phyloP scores from a whole-genome alignment of 2,329 filamentous ascomycete species.

The Talaromyces piceae region DNA sequence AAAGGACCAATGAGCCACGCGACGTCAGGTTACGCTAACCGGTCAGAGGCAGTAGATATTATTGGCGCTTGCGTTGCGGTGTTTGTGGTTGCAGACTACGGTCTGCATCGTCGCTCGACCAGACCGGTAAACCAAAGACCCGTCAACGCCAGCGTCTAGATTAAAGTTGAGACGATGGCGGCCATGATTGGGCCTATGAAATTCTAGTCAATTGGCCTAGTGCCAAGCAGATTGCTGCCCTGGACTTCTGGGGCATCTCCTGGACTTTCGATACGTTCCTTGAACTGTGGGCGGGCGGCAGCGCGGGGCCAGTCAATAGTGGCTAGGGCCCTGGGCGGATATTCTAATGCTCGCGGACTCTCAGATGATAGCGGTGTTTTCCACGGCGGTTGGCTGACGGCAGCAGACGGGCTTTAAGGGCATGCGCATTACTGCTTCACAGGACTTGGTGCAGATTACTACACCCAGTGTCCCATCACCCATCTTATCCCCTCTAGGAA shows the following conservation, averaged over 20 bases:
- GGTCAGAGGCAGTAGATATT: background rate
- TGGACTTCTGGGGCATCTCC: no score
- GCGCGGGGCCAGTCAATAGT: background rate
- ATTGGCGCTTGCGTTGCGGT: background rate
- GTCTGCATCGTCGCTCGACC: background rate
- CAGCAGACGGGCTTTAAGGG: background rate
- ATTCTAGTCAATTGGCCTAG: conserved; percentile 1
- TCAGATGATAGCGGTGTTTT: background rate
- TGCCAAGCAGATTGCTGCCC: background rate
- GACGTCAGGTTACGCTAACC: background rate
- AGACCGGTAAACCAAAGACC: background rate
- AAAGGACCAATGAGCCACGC: conserved; percentile 1
- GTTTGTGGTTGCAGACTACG: background rate
- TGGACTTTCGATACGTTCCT: no score
- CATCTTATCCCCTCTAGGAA: conserved; percentile 1
- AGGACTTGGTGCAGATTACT: background rate
- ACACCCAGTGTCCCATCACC: background rate
- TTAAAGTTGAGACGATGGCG: conserved; percentile 1
- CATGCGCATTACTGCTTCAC: background rate
- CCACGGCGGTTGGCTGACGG: background rate
- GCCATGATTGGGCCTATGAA: conserved; percentile 2
- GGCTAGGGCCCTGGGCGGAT: background rate
- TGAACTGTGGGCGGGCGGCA: background rate
- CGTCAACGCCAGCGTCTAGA: background rate
- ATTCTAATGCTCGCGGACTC: background rate